Percentiles rank a stretch among this genome's conserved stretches.
Evolutionary conservation across 2,329 filamentous ascomycete species (phyloP).

Genomic region (Talaromyces pinophilus): DNA sequence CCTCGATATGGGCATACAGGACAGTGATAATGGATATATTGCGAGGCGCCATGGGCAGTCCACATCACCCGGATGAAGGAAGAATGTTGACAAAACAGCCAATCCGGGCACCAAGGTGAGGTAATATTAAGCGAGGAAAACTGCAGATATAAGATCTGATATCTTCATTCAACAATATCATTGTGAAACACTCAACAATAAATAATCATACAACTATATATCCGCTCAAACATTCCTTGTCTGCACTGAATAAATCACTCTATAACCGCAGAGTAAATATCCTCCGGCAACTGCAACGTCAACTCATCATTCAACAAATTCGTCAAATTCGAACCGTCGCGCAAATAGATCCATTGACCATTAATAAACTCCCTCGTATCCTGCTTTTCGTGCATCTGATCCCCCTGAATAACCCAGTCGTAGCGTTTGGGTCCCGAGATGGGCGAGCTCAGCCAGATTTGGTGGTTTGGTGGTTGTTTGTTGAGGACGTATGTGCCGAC

Average conservation of each 20-base stretch:
- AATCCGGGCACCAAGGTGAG: not conserved
- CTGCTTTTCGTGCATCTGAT: slow-evolving; percentile 76
- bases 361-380: slow-evolving; percentile 55
- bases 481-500: slow-evolving; percentile 90
- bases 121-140: not conserved
- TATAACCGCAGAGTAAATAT: slow-evolving; percentile 34
- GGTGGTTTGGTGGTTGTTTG: slow-evolving; percentile 97
- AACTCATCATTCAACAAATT: slow-evolving; percentile 75
- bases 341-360: slow-evolving; percentile 83
- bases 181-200: not conserved
- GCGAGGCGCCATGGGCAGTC: not conserved
- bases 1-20: not conserved
- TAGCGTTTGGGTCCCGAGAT: slow-evolving; percentile 89
- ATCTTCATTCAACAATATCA: not conserved
- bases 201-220: slow-evolving; percentile 1
- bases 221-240: not conserved
- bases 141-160: not conserved
- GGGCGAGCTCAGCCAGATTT: slow-evolving; percentile 93
- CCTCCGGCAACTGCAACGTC: slow-evolving; percentile 60
- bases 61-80: not conserved
- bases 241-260: not conserved
- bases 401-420: slow-evolving; percentile 76
- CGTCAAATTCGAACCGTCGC: slow-evolving; percentile 76
- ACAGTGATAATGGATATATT: no score
- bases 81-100: no score